A percentile compares a stretch with the other conserved stretches of the same genome.
phyloP scores from a whole-genome alignment of 2,329 filamentous ascomycete genomes.

The Pyrenophora seminiperda region DNA sequence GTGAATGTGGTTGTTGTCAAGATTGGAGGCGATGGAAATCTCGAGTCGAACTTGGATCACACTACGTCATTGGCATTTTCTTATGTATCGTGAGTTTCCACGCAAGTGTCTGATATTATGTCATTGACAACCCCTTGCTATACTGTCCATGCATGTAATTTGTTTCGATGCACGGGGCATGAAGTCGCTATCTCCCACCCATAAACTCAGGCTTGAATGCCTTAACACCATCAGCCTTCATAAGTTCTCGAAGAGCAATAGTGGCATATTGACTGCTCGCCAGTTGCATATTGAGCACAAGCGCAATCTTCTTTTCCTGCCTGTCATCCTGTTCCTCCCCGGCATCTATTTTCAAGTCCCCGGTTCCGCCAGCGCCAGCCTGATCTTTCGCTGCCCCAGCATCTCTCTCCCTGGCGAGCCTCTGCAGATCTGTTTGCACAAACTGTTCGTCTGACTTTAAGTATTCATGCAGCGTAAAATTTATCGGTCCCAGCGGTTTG shows the following conservation, averaged over 20 bases:
- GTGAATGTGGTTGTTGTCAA: too few species aligned
- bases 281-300: conserved; percentile 75
- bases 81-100: too few species aligned
- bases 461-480: conserved; percentile 74
- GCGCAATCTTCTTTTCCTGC: conserved; percentile 61
- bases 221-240: conserved; percentile 67
- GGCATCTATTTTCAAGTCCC: conserved; percentile 29
- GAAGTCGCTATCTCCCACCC: conserved; percentile 47
- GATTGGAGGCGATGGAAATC: too few species aligned
- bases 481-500: conserved; percentile 66
- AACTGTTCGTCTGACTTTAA: conserved; percentile 76
- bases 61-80: too few species aligned
- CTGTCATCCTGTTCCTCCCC: conserved; percentile 29
- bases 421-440: conserved; percentile 83
- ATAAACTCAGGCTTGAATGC: conserved; percentile 68
- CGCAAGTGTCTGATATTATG: too few species aligned
- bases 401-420: conserved; percentile 57
- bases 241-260: conserved; percentile 79
- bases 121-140: too few species aligned
- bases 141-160: too few species aligned
- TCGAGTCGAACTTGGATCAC: too few species aligned
- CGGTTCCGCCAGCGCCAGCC: conserved; percentile 48
- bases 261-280: conserved; percentile 83
- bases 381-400: conserved; percentile 50
- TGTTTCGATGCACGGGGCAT: too few species aligned